Evolutionary conservation across 176 grass and related monocot genomes (phyloP).

Genomic region (Lolium perenne): DNA sequence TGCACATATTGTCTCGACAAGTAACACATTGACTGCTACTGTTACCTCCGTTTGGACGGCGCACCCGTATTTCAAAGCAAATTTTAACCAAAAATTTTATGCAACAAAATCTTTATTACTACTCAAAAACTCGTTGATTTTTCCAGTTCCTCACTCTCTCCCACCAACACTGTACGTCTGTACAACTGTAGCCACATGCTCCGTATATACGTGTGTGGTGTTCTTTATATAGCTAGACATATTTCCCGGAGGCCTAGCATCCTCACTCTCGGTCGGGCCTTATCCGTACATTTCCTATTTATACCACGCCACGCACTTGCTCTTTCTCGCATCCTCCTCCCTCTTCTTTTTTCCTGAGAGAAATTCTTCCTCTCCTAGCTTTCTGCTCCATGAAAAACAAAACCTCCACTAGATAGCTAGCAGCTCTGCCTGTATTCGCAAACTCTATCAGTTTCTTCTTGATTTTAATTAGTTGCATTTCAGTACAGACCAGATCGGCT

Average conservation of each 20-base stretch:
- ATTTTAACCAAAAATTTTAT: too few relatives aligned
- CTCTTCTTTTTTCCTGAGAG: neutral
- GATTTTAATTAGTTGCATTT: neutral
- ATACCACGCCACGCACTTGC: neutral
- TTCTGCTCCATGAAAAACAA: neutral
- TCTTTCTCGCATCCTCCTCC: neutral
- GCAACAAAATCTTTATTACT: too few relatives aligned
- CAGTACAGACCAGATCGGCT: neutral
- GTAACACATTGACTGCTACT: too few relatives aligned
- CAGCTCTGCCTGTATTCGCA: neutral
- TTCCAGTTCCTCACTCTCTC: too few relatives aligned
- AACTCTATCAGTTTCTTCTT: neutral
- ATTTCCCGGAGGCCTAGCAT: neutral
- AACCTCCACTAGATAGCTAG: neutral
- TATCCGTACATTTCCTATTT: conserved; percentile 1
- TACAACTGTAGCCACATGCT: neutral
- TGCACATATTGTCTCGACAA: too few relatives aligned
- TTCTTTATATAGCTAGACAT: neutral
- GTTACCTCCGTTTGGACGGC: too few relatives aligned
- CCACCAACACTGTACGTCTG: too few relatives aligned
- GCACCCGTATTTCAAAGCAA: too few relatives aligned
- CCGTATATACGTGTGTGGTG: neutral
- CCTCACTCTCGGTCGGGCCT: neutral
- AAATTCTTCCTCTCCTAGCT: neutral
- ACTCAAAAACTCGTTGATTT: too few relatives aligned